Base-by-base conservation (phyloP, 225 moss, liverwort and hornwort genomes). In the Pseudisothecium myosuroides region DNA sequence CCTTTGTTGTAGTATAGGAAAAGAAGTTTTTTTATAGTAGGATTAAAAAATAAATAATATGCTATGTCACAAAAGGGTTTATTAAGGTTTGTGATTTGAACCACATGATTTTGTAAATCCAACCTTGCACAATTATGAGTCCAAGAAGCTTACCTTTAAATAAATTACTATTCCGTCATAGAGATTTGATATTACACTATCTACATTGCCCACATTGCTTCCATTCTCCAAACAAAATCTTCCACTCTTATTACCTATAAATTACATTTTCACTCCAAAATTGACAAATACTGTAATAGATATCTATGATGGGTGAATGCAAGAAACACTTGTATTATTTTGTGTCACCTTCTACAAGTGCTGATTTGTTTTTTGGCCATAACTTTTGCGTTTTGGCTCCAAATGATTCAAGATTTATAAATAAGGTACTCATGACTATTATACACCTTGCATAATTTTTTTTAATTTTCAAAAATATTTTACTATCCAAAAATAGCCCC, bases 161-260 rank as follows among this genome's bases (percentile, higher is more conserved):
- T 18, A 47, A 29, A 0, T 17, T 74, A 47, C 4, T 74, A 10
- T 74, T 29, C 0, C 1, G 0, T 74, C 0, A 11, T 74, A 29
- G 3, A 19, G 0, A 75, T 49, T 31, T 49, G 31, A 31, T 19
- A 31, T n/a, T n/a, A n/a, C n/a, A n/a, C n/a, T n/a, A n/a, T n/a
- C n/a, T 49, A 26, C 24, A 26, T 41, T 39, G 31, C 12, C 10
- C 0, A 18, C 6, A 47, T 47, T 74, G 11, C 5, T 8, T 71
- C 3, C 9, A 72, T 72, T 43, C 3, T 43, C 27, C 15, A 43
- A 72, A 26, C 9, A 72, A 72, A 45, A 45, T 45, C 10, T 45
- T 29, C 17, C 7, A 49, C 11, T 19, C 2, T 7, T 21, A 52
- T 34, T 34, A 34, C 5, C 2, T 32, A 34, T 4, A 50, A 76